Base-by-base conservation (phyloP, 2,329 filamentous ascomycete species). In the Arthrobotrys megalospora region DNA sequence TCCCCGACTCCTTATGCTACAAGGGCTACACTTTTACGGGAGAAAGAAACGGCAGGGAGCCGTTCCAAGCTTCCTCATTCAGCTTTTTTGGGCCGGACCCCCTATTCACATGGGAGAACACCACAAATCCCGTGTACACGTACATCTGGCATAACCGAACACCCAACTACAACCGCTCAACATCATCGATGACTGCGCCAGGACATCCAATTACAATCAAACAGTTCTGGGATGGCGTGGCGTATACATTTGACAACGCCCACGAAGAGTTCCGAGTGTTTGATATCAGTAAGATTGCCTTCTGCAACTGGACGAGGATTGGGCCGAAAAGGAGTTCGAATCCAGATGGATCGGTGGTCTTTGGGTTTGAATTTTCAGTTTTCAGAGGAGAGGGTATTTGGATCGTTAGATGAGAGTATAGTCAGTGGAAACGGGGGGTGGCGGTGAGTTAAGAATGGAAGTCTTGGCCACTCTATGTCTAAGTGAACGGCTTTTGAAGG, bases 261-360 rank as follows among this genome's bases (percentile, higher is more conserved):
- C 53, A 68, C 6, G 38, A 28, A 12, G 63, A 53, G 19, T 68
- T 53, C 8, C n/a, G 28, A 4, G 1, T 45, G 7, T 68, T 58
- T 4, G 28, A 28, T 11, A 11, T 52, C 14, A 48, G 55, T n/a
- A 63, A 34, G n/a, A 48, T 14, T 7, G 36, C 55, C 7, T 55
- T 64, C 14, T 64, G 72, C 36, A 55, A 69, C 24, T 69, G 65
- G 55, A 53, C 64, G 5, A 60, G 19, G 16, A 64, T 55, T 19
- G 41, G 50, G n/a, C 36, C 47, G 11, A 3, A 11, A 52, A 19
- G 21, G 7, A 24, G 2, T 11, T 50, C 10, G n/a, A 24, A 63
- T 8, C 1, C 34, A 2, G 69, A 60, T 12, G 41, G 50, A n/a
- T n/a, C 16, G n/a, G 19, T 50, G 4, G 19, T 60, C 0, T 58